phyloP scores from a whole-genome alignment of 306 rosid genomes.

The Bauhinia variegata region DNA sequence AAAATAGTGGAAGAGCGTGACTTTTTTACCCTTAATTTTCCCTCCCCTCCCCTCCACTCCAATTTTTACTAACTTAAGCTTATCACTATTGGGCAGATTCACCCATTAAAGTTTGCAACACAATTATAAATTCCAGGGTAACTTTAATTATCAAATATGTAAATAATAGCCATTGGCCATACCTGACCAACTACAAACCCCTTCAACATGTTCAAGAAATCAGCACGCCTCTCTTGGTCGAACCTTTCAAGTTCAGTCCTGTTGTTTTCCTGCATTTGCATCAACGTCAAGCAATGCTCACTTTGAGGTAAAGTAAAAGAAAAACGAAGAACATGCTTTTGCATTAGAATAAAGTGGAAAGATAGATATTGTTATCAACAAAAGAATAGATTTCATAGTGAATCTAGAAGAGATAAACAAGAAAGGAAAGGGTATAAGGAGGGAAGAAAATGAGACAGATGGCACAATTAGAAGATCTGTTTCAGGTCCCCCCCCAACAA shows the following conservation, averaged over 20 bases:
- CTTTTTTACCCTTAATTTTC: no score
- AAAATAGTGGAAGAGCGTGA: no score
- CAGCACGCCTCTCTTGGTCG: constrained; percentile 58
- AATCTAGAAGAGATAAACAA: constrained; percentile 6
- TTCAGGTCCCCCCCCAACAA: no score
- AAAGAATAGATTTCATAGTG: neutral
- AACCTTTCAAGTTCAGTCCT: constrained; percentile 64
- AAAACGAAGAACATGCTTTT: neutral
- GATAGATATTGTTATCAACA: neutral
- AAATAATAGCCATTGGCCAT: constrained; percentile 21
- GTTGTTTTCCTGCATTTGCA: constrained; percentile 58
- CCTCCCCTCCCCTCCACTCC: no score
- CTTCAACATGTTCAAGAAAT: constrained; percentile 84
- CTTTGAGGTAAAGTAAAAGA: neutral
- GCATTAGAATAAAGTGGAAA: neutral
- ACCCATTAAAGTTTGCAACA: neutral
- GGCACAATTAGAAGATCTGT: neutral
- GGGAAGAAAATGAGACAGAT: neutral
- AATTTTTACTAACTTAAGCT: neutral
- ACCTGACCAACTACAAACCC: constrained; percentile 96
- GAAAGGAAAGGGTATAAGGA: no score
- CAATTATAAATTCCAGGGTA: constrained; percentile 12
- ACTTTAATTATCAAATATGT: neutral
- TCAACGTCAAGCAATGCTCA: neutral
- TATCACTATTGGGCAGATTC: neutral